Base-by-base conservation (phyloP, 2,329 filamentous ascomycete species). In the Xylaria polymorpha region DNA sequence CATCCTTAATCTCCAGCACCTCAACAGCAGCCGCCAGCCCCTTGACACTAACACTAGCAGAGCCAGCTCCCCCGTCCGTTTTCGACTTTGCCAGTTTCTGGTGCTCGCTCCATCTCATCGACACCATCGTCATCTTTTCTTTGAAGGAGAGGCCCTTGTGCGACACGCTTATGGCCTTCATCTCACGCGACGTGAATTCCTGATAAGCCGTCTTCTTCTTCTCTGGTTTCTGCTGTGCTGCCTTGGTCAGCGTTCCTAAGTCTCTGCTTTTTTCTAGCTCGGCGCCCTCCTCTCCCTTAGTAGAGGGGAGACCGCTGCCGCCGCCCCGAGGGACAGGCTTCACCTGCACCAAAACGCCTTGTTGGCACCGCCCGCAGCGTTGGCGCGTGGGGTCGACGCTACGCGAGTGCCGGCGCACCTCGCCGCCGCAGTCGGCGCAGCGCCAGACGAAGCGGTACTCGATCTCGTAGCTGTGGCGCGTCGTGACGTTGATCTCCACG, bases 371-470 rank as follows among this genome's bases (percentile, higher is more conserved):
- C 1, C 94, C 94, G 79, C 95, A 98, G 0, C 88, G 87, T 74
- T 94, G 90, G 57, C 88, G 86, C 37, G 78, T 77, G 0, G 91
- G 86, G 78, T 98, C 90, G 73, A 98, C 92, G 77, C 92, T 96
- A 81, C 91, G 93, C 18, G 91, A 94, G 80, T 98, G 95, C 4
- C 95, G 85, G 77, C 94, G 92, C 79, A 92, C 97, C 78, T 92
- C 90, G 39, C 86, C 81, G 0, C 83, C 86, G 77, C 96, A 98
- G 3, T 77, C 82, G 20, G 74, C 82, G 78, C 95, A 98, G 50
- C 87, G 84, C 95, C 96, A 98, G 22, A 94, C 82, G 78, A 95
- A 99, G 82, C 95, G 97, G 83, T 93, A 97, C 74, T 94, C 91
- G 76, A 98, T 98, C 59, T 91, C 87, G 79, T 98, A 99, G 39